phyloP scores from a whole-genome alignment of 768 basidiomycete genomes.

The Serendipita indica region DNA sequence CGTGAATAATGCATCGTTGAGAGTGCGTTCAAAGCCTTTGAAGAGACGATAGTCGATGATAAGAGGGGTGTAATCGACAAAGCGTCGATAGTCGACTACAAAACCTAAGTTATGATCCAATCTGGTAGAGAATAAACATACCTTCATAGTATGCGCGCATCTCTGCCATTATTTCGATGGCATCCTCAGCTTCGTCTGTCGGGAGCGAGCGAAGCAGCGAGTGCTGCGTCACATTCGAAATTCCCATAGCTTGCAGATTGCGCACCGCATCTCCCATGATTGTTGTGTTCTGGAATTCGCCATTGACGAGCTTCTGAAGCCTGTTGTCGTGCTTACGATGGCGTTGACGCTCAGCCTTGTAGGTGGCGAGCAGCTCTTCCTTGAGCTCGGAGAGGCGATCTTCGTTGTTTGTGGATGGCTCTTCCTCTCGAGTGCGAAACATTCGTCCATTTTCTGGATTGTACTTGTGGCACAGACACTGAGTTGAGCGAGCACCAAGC shows the following conservation, averaged over 20 bases:
- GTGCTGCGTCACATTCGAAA: slow-evolving; percentile 25
- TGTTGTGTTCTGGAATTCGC: not conserved
- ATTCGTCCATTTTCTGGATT: slow-evolving; percentile 33
- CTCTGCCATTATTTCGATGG: slow-evolving; percentile 54
- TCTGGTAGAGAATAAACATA: not conserved
- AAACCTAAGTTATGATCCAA: not conserved
- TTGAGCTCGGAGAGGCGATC: slow-evolving; percentile 36
- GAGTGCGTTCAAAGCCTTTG: slow-evolving; percentile 32
- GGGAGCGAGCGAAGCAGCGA: slow-evolving; percentile 39
- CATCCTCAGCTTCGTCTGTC: slow-evolving; percentile 27
- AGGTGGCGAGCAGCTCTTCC: slow-evolving; percentile 35
- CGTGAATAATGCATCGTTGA: slow-evolving; percentile 32
- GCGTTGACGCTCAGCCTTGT: not conserved
- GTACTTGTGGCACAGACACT: slow-evolving; percentile 28
- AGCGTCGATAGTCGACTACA: slow-evolving; percentile 45
- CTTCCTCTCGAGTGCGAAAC: slow-evolving; percentile 33
- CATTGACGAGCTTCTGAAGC: not conserved
- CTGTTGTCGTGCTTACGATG: not conserved
- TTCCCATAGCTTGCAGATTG: slow-evolving; percentile 17
- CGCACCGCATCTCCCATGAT: not conserved
- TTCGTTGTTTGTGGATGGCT: slow-evolving; percentile 37
- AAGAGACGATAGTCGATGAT: slow-evolving; percentile 44
- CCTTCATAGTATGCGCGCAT: slow-evolving; percentile 48
- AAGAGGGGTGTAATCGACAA: slow-evolving; percentile 41
- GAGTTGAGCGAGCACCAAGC: slow-evolving; percentile 37